phyloP scores from a whole-genome alignment of 352 stramenopile genomes.

The Globisporangium splendens region DNA sequence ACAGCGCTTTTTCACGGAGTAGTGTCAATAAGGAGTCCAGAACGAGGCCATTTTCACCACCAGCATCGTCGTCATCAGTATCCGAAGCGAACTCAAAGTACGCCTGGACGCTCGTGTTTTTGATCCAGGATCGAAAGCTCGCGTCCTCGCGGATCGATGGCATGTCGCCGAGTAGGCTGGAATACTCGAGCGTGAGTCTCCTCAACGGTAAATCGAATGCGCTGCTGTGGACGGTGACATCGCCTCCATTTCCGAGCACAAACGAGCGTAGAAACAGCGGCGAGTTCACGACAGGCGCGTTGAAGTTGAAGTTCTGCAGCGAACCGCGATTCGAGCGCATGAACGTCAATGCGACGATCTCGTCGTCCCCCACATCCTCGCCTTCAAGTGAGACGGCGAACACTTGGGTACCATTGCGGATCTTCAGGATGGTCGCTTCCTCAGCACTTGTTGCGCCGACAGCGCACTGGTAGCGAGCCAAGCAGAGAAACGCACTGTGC shows the following conservation, averaged over 20 bases:
- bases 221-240: slow-evolving; percentile 10
- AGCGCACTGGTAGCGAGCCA: not conserved
- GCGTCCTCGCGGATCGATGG: slow-evolving; percentile 2
- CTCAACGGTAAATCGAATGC: not conserved
- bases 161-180: slow-evolving; percentile 5
- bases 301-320: slow-evolving; percentile 5
- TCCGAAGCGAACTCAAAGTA: slow-evolving; percentile 14
- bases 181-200: slow-evolving; percentile 12
- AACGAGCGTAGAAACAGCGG: slow-evolving; percentile 20
- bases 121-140: not conserved
- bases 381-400: slow-evolving; percentile 1
- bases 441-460: not conserved
- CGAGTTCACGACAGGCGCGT: slow-evolving; percentile 7
- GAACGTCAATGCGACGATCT: slow-evolving; percentile 4
- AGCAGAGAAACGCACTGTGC: slow-evolving; percentile 7
- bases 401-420: slow-evolving; percentile 13
- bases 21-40: not conserved
- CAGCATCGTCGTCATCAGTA: not conserved
- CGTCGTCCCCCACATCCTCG: not conserved
- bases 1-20: slow-evolving; percentile 4
- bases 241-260: slow-evolving; percentile 18
- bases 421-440: not conserved
- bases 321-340: not conserved
- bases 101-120: slow-evolving; percentile 3
- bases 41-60: not conserved